These are phyloP conservation scores for Lentinula lateritia DNA, from an alignment of 768 basidiomycete genomes.

Conservation along the genomic window DNA sequence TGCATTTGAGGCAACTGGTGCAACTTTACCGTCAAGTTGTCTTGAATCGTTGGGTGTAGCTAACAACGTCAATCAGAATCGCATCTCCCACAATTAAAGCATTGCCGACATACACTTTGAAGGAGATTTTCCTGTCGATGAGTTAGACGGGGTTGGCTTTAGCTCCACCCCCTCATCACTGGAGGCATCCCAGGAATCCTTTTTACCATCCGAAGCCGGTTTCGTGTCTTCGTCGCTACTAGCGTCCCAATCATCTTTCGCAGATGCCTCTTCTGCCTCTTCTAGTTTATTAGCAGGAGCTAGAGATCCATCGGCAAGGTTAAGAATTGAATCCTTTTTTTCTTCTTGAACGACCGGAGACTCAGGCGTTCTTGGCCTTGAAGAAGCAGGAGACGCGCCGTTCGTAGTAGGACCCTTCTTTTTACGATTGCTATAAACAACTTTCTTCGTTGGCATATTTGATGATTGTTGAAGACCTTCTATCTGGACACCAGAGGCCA, in stretches of 20 bases:
- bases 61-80: background rate
- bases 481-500: slow-evolving; percentile 85
- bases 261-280: slow-evolving; percentile 19
- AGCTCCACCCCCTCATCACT: slow-evolving; percentile 32
- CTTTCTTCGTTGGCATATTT: slow-evolving; percentile 55
- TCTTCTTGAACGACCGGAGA: slow-evolving; percentile 10
- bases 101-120: slow-evolving; percentile 3
- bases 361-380: slow-evolving; percentile 48
- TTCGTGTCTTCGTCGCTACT: slow-evolving; percentile 49
- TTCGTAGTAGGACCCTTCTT: slow-evolving; percentile 57
- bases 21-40: slow-evolving; percentile 14
- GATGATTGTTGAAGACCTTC: slow-evolving; percentile 74
- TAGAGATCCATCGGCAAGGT: slow-evolving; percentile 17
- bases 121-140: slow-evolving; percentile 20
- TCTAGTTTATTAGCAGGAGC: background rate
- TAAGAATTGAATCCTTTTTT: slow-evolving; percentile 7
- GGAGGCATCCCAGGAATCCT: slow-evolving; percentile 47
- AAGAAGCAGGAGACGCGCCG: slow-evolving; percentile 50
- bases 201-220: slow-evolving; percentile 23
- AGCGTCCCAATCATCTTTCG: slow-evolving; percentile 67
- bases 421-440: slow-evolving; percentile 80
- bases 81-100: background rate
- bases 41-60: background rate
- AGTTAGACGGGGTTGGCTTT: slow-evolving; percentile 17
- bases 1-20: slow-evolving; percentile 12